Base-by-base conservation (phyloP, 345 rosid species). In the Trapa incisa region DNA sequence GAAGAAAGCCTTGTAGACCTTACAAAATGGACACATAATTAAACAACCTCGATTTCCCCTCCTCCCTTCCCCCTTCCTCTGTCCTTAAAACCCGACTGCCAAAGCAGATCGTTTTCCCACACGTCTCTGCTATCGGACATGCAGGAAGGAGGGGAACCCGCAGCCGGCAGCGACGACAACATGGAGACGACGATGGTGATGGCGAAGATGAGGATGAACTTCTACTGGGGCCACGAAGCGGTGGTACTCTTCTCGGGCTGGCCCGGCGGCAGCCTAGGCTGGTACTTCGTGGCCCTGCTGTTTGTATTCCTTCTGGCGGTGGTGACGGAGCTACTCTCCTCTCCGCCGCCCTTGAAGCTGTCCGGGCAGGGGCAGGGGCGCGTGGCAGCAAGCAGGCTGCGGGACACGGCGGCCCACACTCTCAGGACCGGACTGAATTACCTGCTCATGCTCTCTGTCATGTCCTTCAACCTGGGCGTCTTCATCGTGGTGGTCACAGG, bases 201-300 rank as follows among this genome's bases (percentile, higher is more conserved):
- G 43, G 7, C 7, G 43, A 4, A 41, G 43, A 41, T 41, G 78
- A 78, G 68, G 68, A 76, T 45, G 79, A 76, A 67, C 70, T 76
- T 81, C 69, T 81, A 74, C 69, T 81, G 80, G 85, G 82, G 82
- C 14, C 76, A 68, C 65, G 74, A 78, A 2, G 82, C 77, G 36
- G 48, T 74, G n/a, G 16, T 81, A 50, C 65, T 78, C 61, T 81
- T 81, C 72, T 68, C 80, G 3, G 67, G 77, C 15, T 81, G 85
- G 82, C 85, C 85, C 0, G 75, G 75, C 13, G 58, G 65, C 65
- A 70, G 67, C 42, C 73, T 75, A 45, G 73, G 76, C 12, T 75
- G 76, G 84, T 78, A 75, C 74, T 17, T 79, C 5, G 45, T 79
- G 56, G 79, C 83, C 14, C 33, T 81, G 38, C 0, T 71, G 38